A percentile compares a stretch with the other conserved stretches of the same genome.
These are phyloP conservation scores for Kurtzmaniella quercitrusa DNA, from an alignment of 1,139 yeast species.

Conservation along the genomic window DNA sequence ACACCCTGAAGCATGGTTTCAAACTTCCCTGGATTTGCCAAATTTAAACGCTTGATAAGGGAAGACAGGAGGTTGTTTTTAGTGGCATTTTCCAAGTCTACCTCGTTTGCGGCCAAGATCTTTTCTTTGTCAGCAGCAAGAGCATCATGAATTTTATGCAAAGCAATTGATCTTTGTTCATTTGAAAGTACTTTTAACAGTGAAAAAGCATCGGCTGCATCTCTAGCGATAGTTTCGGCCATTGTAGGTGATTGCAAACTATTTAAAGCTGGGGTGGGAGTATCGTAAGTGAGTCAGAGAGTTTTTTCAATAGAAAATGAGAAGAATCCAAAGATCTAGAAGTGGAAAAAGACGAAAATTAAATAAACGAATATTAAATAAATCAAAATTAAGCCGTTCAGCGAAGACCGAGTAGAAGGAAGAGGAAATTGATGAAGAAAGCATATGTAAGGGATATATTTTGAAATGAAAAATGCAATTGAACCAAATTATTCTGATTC, in stretches of 20 bases:
- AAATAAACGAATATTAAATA: no score
- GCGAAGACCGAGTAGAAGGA: no score
- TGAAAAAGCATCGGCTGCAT: conserved; percentile 77
- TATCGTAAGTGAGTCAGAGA: conserved; percentile 1
- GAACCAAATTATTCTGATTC: no score
- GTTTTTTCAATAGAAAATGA: conserved; percentile 2
- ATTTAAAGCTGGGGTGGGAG: neutral
- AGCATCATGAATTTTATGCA: conserved; percentile 67
- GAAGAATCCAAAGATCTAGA: no score
- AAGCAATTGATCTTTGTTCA: conserved; percentile 69
- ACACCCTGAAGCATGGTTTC: conserved; percentile 95
- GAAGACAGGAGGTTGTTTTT: conserved; percentile 58
- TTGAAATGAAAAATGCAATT: no score
- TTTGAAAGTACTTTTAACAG: conserved; percentile 72
- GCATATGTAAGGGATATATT: no score
- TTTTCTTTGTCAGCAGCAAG: conserved; percentile 53
- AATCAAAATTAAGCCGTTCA: no score
- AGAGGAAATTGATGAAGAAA: no score
- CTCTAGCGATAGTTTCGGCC: conserved; percentile 76
- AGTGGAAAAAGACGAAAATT: no score
- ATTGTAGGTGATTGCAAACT: conserved; percentile 9
- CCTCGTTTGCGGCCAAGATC: conserved; percentile 67
- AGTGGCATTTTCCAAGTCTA: conserved; percentile 71
- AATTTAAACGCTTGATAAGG: conserved; percentile 77
- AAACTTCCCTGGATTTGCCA: conserved; percentile 76